Percentiles rank a stretch among this genome's conserved stretches.
Evolutionary conservation across 2,329 filamentous ascomycete genomes (phyloP).

Genomic region (Uncinocarpus reesii): DNA sequence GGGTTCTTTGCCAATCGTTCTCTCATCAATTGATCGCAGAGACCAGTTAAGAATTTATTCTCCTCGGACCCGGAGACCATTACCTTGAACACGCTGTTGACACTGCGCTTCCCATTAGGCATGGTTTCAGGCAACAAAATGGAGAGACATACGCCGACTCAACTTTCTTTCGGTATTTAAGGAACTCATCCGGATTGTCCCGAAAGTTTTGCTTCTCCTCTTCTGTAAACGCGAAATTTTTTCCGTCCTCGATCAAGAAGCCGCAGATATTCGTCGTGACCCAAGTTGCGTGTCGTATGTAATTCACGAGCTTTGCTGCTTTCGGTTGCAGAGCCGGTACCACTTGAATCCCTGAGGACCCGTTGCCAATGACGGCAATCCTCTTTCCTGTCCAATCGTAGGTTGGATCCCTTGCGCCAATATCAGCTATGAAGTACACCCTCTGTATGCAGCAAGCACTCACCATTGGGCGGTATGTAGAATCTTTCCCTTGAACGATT

Average conservation of each 20-base stretch:
- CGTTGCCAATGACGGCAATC: constrained; percentile 25
- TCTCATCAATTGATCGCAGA: constrained; percentile 9
- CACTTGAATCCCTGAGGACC: constrained; percentile 34
- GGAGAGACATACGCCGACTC: constrained; percentile 15
- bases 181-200: constrained; percentile 20
- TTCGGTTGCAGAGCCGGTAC: constrained; percentile 27
- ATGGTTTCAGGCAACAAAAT: not conserved
- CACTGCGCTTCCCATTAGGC: not conserved
- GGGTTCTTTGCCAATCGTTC: constrained; percentile 10
- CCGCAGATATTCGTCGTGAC: constrained; percentile 2
- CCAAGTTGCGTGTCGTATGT: constrained; percentile 24
- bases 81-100: constrained; percentile 5
- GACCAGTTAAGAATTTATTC: not conserved
- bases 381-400: constrained; percentile 26
- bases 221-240: constrained; percentile 7
- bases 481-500: constrained; percentile 38
- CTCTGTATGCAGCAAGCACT: no score
- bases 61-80: constrained; percentile 7
- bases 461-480: constrained; percentile 37
- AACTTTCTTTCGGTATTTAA: constrained; percentile 29
- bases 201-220: constrained; percentile 25
- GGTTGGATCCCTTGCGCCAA: constrained; percentile 13
- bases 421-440: no score
- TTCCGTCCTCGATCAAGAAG: constrained; percentile 3
- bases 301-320: constrained; percentile 8